Percentiles rank a stretch among this genome's conserved stretches.
These are phyloP conservation scores for Hypomontagnella submonticulosa DNA, from an alignment of 495 filamentous ascomycete species.

Conservation along the genomic window DNA sequence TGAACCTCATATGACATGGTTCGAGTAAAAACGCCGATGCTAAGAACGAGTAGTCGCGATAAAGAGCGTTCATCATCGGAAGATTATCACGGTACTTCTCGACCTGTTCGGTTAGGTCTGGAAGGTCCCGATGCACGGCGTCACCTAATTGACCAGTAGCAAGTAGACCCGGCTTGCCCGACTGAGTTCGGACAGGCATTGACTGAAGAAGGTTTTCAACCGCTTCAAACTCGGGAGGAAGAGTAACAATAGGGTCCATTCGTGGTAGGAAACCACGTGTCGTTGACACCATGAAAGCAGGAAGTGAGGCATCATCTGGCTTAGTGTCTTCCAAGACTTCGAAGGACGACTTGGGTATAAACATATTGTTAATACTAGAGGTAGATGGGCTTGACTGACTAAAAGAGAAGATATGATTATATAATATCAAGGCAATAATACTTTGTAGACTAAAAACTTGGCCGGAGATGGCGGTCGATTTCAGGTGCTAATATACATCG, in stretches of 20 bases:
- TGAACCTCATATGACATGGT: constrained; percentile 83
- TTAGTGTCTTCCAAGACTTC: constrained; percentile 53
- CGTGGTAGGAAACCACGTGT: constrained; percentile 82
- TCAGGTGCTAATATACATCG: constrained; percentile 43
- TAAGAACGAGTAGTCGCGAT: constrained; percentile 90
- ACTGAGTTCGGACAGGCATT: constrained; percentile 76
- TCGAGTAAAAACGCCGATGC: constrained; percentile 91
- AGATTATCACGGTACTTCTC: constrained; percentile 77
- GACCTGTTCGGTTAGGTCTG: constrained; percentile 76
- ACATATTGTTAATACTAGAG: constrained; percentile 29
- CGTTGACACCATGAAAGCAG: constrained; percentile 89
- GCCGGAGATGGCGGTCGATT: constrained; percentile 2
- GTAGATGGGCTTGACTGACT: neutral
- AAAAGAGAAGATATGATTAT: neutral
- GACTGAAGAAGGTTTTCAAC: constrained; percentile 75
- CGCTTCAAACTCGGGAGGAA: constrained; percentile 75
- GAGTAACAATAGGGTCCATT: constrained; percentile 66
- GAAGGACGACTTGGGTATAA: constrained; percentile 48
- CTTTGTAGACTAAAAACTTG: neutral
- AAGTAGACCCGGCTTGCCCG: constrained; percentile 79
- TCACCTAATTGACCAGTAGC: constrained; percentile 77
- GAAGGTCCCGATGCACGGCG: constrained; percentile 70
- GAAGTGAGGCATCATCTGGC: constrained; percentile 62
- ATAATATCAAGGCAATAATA: neutral
- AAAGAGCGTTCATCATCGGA: constrained; percentile 81